These are phyloP conservation scores for Diutina ranongensis DNA, from an alignment of 1,139 yeast species.

Conservation along the genomic window DNA sequence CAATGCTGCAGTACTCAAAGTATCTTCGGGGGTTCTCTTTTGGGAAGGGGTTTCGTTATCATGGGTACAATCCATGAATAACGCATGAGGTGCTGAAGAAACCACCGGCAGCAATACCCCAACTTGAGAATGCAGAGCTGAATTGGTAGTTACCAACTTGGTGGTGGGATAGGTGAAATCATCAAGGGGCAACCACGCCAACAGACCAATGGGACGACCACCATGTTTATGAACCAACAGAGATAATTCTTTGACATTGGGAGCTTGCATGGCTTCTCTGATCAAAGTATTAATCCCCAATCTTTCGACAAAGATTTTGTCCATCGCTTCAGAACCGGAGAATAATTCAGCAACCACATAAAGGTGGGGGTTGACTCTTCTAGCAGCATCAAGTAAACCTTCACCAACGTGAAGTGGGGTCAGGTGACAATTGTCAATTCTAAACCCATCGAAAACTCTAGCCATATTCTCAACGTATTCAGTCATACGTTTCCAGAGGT, in stretches of 20 bases:
- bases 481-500: constrained; percentile 81
- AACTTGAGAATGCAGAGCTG: constrained; percentile 12
- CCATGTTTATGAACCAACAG: constrained; percentile 85
- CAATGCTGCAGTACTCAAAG: constrained; percentile 87
- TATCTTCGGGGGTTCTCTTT: constrained; percentile 87
- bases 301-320: constrained; percentile 79
- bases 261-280: constrained; percentile 96
- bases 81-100: constrained; percentile 73
- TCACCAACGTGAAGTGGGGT: constrained; percentile 95
- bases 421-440: constrained; percentile 93
- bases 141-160: constrained; percentile 34
- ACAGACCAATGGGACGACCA: constrained; percentile 91
- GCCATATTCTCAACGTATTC: constrained; percentile 69
- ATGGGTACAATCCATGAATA: constrained; percentile 96
- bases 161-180: constrained; percentile 56
- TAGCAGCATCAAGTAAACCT: constrained; percentile 75
- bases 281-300: constrained; percentile 80
- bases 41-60: constrained; percentile 87
- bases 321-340: constrained; percentile 87
- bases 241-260: constrained; percentile 79
- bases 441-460: constrained; percentile 69
- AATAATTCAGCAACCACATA: constrained; percentile 93
- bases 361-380: constrained; percentile 70
- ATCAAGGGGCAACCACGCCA: constrained; percentile 64
- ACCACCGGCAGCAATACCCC: constrained; percentile 50